Base-by-base conservation (phyloP, 2,329 filamentous ascomycete species). In the Claviceps sp. region DNA sequence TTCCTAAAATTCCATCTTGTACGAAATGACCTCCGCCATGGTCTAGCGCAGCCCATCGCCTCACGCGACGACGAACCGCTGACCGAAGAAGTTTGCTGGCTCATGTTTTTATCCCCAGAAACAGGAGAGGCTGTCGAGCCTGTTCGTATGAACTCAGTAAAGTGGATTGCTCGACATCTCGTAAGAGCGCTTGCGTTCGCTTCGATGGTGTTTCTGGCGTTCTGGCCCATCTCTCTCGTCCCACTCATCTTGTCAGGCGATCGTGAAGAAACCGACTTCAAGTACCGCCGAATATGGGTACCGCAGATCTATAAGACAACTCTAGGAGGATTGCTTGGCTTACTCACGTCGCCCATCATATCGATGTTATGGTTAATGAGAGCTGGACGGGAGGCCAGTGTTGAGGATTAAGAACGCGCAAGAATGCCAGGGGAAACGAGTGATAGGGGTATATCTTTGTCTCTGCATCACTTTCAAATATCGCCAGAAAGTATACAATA, bases 241-340 rank as follows among this genome's bases (percentile, higher is more conserved):
- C 62, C 74, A 24, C 57, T 78, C 54, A 67, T 64, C 2, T 52
- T 65, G 0, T 52, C 70, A 0, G 74, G 74, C 4, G 58, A 55
- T 18, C 62, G 54, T 41, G 52, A 59, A 14, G 66, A 63, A 8
- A 63, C 66, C 41, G 76, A 78, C 56, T 77, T 68, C 62, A 65
- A 64, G 9, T 78, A 68, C 49, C 46, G 61, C 20, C 58, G 61
- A 16, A 60, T 60, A 38, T 78, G 74, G 74, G 62, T 65, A 51
- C 75, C 74, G 8, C 64, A 74, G 56, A 57, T 73, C 34, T 78
- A 76, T 64, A 78, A 78, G 64, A 61, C 70, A 11, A 59, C 76
- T 14, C 66, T 74, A 38, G 75, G 74, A 13, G 74, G 67, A 6
- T 54, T 72, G 42, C 62, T 77, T 30, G 72, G 69, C 6, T 55